These are phyloP conservation scores for Penstemon barbatus DNA, from an alignment of 257 asterid species.

Conservation along the genomic window DNA sequence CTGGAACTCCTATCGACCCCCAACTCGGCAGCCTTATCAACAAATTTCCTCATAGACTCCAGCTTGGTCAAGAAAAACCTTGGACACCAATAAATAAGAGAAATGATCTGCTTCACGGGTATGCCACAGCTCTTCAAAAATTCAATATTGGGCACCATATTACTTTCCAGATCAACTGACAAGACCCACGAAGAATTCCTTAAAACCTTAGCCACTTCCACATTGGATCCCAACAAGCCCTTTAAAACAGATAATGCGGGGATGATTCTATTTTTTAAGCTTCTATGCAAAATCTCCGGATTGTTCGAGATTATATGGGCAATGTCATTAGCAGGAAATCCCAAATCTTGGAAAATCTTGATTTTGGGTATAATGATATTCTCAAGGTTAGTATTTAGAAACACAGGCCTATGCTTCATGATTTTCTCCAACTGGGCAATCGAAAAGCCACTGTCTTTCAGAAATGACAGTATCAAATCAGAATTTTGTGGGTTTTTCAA, in stretches of 20 bases:
- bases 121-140: slow-evolving; percentile 42
- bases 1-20: slow-evolving; percentile 18
- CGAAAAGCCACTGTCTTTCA: slow-evolving; percentile 39
- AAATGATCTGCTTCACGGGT: slow-evolving; percentile 14
- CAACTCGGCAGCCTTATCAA: slow-evolving; percentile 30
- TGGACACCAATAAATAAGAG: slow-evolving; percentile 17
- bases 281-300: slow-evolving; percentile 26
- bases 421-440: slow-evolving; percentile 35
- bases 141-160: slow-evolving; percentile 36
- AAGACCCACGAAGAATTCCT: slow-evolving; percentile 18
- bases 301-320: slow-evolving; percentile 29
- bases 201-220: slow-evolving; percentile 29
- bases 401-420: slow-evolving; percentile 15
- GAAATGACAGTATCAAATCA: slow-evolving; percentile 29
- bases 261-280: slow-evolving; percentile 21
- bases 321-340: slow-evolving; percentile 27
- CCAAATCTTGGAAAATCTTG: slow-evolving; percentile 32
- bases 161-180: slow-evolving; percentile 29
- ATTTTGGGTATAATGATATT: slow-evolving; percentile 41
- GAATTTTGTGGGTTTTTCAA: slow-evolving; percentile 21
- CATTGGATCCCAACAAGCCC: slow-evolving; percentile 29
- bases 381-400: slow-evolving; percentile 30
- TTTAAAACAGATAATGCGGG: slow-evolving; percentile 31
- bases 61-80: slow-evolving; percentile 35
- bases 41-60: slow-evolving; percentile 28